Base-by-base conservation (phyloP, 2,329 filamentous ascomycete genomes). In the Fusarium nodosum region DNA sequence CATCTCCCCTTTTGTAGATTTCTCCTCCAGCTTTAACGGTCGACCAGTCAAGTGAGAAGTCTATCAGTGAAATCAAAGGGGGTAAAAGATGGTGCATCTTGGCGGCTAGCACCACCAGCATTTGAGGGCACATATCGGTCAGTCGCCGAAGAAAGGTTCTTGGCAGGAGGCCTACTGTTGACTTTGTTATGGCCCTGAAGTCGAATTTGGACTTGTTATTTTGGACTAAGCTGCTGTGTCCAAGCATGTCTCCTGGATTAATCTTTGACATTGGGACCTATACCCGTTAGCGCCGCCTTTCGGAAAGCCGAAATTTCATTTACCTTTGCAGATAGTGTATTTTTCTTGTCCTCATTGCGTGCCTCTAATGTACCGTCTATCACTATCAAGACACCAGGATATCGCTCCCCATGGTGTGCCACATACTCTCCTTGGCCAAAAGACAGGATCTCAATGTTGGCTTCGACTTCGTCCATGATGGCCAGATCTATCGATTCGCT, bases 221-320 rank as follows among this genome's bases (percentile, higher is more conserved):
- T 7, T 50, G 46, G 2, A 50, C 31, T 9, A 50, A 33, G 20
- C 46, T 50, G 8, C 46, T 34, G 10, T 50, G 30, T 7, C 46
- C 46, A 7, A 50, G 26, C 6, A 50, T 26, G 3, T 34, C 46
- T 2, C 46, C 46, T 5, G 46, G 30, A 12, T 9, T 33, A 2
- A 50, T 10, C 20, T 30, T 50, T 2, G 13, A 34, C 16, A 22
- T 31, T 7, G 22, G 46, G 7, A 34, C 18, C 46, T 50, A 13
- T n/a, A 20, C 5, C 4, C 3, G 9, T 47, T 5, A 47, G 28
- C 13, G 11, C 4, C 0, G 11, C 8, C 8, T 47, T 13, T 31
- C 3, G 8, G 3, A 2, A 28, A 7, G 6, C 4, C 7, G 3
- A 31, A 4, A 6, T 4, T 15, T 7, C 11, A 7, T 1, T 9